Evolutionary conservation across 768 basidiomycete species (phyloP).

Genomic region (Suillus ampliporus): DNA sequence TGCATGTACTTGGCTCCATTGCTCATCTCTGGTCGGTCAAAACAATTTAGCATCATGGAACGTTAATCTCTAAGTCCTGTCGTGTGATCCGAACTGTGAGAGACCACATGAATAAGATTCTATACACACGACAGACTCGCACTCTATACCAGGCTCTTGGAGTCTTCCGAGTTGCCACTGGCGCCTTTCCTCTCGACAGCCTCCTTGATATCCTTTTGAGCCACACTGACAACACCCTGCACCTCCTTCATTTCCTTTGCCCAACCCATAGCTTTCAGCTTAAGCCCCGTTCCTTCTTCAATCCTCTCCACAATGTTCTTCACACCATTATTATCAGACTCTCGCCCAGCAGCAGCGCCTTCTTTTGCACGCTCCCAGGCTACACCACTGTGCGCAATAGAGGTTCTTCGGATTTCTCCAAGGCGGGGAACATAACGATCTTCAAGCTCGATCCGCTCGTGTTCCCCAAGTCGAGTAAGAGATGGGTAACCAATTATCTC

Average conservation of each 20-base stretch:
- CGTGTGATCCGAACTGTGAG: not conserved
- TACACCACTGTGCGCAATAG: conserved; percentile 66
- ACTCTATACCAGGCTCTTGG: conserved; percentile 8
- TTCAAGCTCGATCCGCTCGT: too few relatives aligned
- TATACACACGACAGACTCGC: not conserved
- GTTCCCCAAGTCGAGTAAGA: too few relatives aligned
- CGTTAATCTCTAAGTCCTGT: not conserved
- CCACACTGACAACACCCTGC: conserved; percentile 27
- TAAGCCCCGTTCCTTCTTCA: conserved; percentile 76
- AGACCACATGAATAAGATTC: not conserved
- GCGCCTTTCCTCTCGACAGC: conserved; percentile 4
- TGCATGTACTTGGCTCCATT: not conserved
- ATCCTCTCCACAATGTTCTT: conserved; percentile 55
- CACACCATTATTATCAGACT: conserved; percentile 50
- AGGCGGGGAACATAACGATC: conserved; percentile 69
- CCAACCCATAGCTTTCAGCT: conserved; percentile 65
- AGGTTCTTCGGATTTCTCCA: conserved; percentile 69
- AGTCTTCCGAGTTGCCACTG: not conserved
- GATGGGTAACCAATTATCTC: too few relatives aligned
- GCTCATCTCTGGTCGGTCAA: too few relatives aligned
- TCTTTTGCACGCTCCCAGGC: conserved; percentile 62
- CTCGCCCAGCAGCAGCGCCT: conserved; percentile 51
- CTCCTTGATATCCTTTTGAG: conserved; percentile 33
- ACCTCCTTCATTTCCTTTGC: conserved; percentile 30
- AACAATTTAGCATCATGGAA: not conserved